A percentile compares a stretch with the other conserved stretches of the same genome.
phyloP scores from a whole-genome alignment of 2,329 filamentous ascomycete genomes.

The Coniochaeta sp. region DNA sequence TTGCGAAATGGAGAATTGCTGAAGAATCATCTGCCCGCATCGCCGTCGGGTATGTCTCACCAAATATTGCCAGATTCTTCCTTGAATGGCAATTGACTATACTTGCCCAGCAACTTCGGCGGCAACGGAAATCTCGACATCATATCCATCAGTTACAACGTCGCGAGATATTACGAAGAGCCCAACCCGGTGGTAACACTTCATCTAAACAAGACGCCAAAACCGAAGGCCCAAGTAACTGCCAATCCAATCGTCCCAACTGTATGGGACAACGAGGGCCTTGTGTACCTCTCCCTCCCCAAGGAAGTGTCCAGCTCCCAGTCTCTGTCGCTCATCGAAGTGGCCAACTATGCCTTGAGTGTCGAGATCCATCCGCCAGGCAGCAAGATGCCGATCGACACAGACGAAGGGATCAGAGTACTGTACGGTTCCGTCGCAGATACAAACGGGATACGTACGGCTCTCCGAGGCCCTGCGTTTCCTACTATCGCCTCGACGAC shows the following conservation, averaged over 20 bases:
- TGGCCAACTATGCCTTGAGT: neutral
- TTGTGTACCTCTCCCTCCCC: neutral
- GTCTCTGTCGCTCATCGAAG: neutral
- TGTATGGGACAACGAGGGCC: neutral
- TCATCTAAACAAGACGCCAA: neutral
- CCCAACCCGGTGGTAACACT: conserved; percentile 1
- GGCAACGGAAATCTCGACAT: conserved; percentile 1
- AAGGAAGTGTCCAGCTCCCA: neutral
- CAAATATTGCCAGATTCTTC: too few relatives aligned
- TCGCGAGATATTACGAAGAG: conserved; percentile 1
- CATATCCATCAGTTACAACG: neutral
- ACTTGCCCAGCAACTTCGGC: neutral
- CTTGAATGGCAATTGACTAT: neutral
- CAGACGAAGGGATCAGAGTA: neutral
- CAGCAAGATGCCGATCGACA: neutral
- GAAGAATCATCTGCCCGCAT: conserved; percentile 2
- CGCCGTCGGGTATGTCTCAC: neutral
- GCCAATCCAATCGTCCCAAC: neutral
- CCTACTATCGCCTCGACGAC: neutral
- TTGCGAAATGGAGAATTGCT: neutral
- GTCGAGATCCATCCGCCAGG: neutral
- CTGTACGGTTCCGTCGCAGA: conserved; percentile 1
- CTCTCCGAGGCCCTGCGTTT: neutral
- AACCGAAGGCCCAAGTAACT: neutral
- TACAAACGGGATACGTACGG: neutral